These are phyloP conservation scores for Monilinia vaccinii-corymbosi DNA, from an alignment of 2,329 filamentous ascomycete species.

Conservation along the genomic window DNA sequence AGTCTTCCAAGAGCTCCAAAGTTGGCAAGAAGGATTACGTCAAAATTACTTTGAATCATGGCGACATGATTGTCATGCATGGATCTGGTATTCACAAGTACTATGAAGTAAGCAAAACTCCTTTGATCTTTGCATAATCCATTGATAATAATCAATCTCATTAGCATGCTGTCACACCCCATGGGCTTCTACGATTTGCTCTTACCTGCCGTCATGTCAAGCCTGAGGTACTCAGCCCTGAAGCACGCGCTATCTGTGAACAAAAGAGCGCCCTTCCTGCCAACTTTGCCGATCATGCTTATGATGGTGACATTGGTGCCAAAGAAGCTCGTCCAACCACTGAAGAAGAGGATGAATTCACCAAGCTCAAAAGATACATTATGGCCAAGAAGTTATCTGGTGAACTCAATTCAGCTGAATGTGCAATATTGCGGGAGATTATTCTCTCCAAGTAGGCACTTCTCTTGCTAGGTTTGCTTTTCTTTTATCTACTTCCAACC, in stretches of 20 bases:
- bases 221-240: slow-evolving; percentile 32
- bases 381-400: not conserved
- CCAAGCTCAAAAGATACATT: not conserved
- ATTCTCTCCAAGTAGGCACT: not conserved
- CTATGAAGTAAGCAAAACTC: slow-evolving; percentile 39
- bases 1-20: slow-evolving; percentile 1
- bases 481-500: not conserved
- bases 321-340: not conserved
- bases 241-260: slow-evolving; percentile 15
- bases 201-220: slow-evolving; percentile 46
- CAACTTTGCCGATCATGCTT: slow-evolving; percentile 23
- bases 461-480: not conserved
- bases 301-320: slow-evolving; percentile 26
- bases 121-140: too few relatives aligned
- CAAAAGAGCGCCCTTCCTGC: slow-evolving; percentile 26
- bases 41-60: slow-evolving; percentile 43
- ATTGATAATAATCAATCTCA: slow-evolving; percentile 16
- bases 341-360: not conserved
- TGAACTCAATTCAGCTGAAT: not conserved
- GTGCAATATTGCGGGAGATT: not conserved
- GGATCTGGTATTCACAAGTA: slow-evolving; percentile 48
- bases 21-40: slow-evolving; percentile 30
- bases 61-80: slow-evolving; percentile 57
- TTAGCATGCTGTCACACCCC: slow-evolving; percentile 43
- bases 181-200: slow-evolving; percentile 45